These are phyloP conservation scores for Glebionis coronaria DNA, from an alignment of 129 eudicot species.

Conservation along the genomic window DNA sequence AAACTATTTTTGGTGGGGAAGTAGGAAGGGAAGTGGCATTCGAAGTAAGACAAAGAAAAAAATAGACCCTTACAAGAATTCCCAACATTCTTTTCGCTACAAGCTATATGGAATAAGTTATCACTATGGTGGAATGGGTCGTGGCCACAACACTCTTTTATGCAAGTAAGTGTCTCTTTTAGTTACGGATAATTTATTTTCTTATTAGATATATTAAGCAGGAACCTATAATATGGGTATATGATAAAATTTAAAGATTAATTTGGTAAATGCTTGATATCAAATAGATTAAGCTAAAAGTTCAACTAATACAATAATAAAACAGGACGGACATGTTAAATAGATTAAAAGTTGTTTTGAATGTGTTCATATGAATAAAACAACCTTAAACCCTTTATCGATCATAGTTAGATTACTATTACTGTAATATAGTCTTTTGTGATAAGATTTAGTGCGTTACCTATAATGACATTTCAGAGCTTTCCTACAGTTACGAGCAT, in stretches of 20 bases:
- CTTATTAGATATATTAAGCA: not conserved
- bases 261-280: not conserved
- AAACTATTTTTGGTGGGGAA: too few relatives aligned
- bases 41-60: too few relatives aligned
- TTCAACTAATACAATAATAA: not conserved
- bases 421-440: not conserved
- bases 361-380: not conserved
- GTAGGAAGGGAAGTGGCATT: too few relatives aligned
- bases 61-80: slow-evolving; percentile 56
- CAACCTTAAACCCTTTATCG: not conserved
- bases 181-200: not conserved
- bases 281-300: not conserved
- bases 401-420: not conserved
- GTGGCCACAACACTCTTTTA: slow-evolving; percentile 92
- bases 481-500: too few relatives aligned
- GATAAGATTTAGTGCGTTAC: not conserved
- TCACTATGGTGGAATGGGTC: slow-evolving; percentile 80
- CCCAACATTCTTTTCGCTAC: slow-evolving; percentile 41
- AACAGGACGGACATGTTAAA: not conserved
- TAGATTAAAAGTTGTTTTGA: not conserved
- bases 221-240: not conserved
- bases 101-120: slow-evolving; percentile 70
- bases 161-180: slow-evolving; percentile 52
- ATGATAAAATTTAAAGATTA: not conserved
- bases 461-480: too few relatives aligned